These are phyloP conservation scores for Coemansia interrupta DNA, from an alignment of 192 early-diverging fungal species.

Conservation along the genomic window DNA sequence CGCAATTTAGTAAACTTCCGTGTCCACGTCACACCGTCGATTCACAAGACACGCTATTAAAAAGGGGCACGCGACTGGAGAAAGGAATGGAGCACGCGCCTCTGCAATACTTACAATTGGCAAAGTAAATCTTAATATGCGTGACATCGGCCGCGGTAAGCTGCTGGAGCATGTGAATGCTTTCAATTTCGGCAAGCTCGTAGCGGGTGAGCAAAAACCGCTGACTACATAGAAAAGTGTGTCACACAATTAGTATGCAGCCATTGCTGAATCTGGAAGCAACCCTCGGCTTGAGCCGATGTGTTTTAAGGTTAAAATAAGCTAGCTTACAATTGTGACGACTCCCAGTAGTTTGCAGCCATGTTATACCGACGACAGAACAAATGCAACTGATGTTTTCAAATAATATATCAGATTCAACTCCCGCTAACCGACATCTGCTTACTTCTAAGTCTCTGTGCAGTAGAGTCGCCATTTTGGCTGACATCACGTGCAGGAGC, in stretches of 20 bases:
- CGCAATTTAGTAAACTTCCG: neutral
- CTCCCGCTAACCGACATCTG: neutral
- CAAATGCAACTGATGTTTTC: neutral
- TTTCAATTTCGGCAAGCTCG: conserved; percentile 38
- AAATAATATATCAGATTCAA: neutral
- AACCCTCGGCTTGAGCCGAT: no score
- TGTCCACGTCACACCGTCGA: neutral
- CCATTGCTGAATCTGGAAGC: no score
- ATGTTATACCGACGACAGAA: conserved; percentile 11
- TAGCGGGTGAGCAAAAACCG: conserved; percentile 44
- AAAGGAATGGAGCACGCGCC: neutral
- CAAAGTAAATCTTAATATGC: conserved; percentile 39
- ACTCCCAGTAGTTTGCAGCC: conserved; percentile 54
- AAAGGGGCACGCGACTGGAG: conserved; percentile 7
- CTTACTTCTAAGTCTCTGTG: neutral
- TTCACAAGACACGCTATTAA: neutral
- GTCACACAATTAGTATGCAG: no score
- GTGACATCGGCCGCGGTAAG: conserved; percentile 22
- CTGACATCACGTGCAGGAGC: neutral
- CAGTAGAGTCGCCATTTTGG: neutral
- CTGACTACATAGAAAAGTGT: conserved; percentile 17
- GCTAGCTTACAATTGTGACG: conserved; percentile 44
- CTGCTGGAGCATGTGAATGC: conserved; percentile 18
- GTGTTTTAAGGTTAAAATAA: neutral
- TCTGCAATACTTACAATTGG: conserved; percentile 21